These are phyloP conservation scores for Cinnamomum micranthum DNA, from an alignment of 164 flowering plant genomes.

Conservation along the genomic window DNA sequence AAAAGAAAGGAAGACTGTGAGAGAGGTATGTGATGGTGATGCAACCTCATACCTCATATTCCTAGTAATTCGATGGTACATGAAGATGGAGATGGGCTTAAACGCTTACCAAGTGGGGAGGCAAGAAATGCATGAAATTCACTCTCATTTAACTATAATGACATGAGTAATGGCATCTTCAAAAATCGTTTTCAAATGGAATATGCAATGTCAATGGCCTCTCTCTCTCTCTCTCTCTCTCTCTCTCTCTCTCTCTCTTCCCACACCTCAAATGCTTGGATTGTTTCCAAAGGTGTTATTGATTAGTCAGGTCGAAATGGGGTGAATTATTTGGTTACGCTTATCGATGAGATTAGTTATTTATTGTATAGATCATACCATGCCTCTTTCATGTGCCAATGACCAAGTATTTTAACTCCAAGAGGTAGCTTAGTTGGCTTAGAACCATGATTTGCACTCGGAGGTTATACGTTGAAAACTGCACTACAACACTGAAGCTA, in stretches of 20 bases:
- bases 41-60: constrained; percentile 2
- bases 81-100: constrained; percentile 21
- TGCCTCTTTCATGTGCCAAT: background rate
- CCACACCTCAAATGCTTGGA: constrained; percentile 23
- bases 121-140: constrained; percentile 65
- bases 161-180: constrained; percentile 51
- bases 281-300: constrained; percentile 22
- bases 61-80: constrained; percentile 8
- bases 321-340: constrained; percentile 26
- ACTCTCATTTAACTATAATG: constrained; percentile 42
- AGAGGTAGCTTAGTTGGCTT: no score
- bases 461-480: no score
- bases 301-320: constrained; percentile 15
- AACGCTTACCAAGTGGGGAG: constrained; percentile 46
- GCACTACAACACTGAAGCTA: no score
- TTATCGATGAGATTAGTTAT: background rate
- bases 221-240: background rate
- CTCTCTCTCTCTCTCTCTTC: constrained; percentile 3
- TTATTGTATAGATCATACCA: background rate
- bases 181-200: constrained; percentile 26
- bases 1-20: background rate
- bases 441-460: no score
- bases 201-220: constrained; percentile 18
- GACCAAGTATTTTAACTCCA: background rate
- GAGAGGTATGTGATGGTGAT: constrained; percentile 1